Evolutionary conservation across 805 yeast species (phyloP).

Genomic region (Lachancea nothofagi): DNA sequence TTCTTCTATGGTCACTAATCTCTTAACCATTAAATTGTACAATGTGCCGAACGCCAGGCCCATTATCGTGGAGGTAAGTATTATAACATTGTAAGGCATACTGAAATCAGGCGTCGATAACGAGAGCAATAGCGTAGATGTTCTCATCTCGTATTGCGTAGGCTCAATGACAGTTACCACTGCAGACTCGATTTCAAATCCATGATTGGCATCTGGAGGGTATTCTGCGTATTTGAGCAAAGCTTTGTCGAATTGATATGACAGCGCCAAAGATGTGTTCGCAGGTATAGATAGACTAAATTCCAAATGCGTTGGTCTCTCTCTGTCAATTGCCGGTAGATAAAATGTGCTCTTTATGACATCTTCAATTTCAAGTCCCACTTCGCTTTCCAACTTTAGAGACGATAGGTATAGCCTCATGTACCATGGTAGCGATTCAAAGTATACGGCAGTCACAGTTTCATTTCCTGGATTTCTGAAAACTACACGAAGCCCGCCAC

Average conservation of each 20-base stretch:
- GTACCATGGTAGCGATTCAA: slow-evolving; percentile 90
- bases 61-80: slow-evolving; percentile 88
- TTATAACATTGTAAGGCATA: slow-evolving; percentile 97
- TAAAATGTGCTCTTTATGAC: slow-evolving; percentile 53
- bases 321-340: slow-evolving; percentile 72
- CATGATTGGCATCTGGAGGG: slow-evolving; percentile 99
- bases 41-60: slow-evolving; percentile 85
- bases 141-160: slow-evolving; percentile 51
- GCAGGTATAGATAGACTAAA: slow-evolving; percentile 61
- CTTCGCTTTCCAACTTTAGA: slow-evolving; percentile 36
- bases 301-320: slow-evolving; percentile 80
- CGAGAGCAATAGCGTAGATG: slow-evolving; percentile 79
- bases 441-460: slow-evolving; percentile 51
- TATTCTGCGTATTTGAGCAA: slow-evolving; percentile 80
- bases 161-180: slow-evolving; percentile 54
- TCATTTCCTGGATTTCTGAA: slow-evolving; percentile 59
- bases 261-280: slow-evolving; percentile 49
- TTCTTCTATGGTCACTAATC: slow-evolving; percentile 71
- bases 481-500: slow-evolving; percentile 80
- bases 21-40: slow-evolving; percentile 70
- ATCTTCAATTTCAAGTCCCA: slow-evolving; percentile 24
- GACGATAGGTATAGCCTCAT: slow-evolving; percentile 79
- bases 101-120: slow-evolving; percentile 97
- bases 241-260: slow-evolving; percentile 82
- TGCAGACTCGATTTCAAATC: slow-evolving; percentile 91